A percentile compares a stretch with the other conserved stretches of the same genome.
Conservation (phyloP, 345 rosid species). For the Orychophragmus violaceus region DNA sequence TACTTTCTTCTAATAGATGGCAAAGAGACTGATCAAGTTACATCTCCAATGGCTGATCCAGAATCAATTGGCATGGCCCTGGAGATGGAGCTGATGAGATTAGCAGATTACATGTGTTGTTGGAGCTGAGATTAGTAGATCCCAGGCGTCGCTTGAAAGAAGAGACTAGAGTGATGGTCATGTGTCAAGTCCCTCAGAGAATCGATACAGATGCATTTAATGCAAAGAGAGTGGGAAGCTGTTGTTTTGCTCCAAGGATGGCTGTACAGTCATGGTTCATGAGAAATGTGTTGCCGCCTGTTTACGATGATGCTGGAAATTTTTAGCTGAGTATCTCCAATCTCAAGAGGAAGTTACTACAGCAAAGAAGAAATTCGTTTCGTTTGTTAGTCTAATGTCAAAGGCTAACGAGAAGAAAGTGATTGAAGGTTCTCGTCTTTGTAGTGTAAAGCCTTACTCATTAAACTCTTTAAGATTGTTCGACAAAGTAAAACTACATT, state of each 20-base stretch:
- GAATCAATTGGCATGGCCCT: neutral
- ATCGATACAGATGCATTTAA: constrained; percentile 9
- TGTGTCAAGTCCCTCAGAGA: constrained; percentile 4
- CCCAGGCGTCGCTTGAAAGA: neutral
- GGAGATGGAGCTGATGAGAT: neutral
- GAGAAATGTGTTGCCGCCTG: constrained; percentile 33
- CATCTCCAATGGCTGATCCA: neutral
- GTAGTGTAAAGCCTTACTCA: neutral
- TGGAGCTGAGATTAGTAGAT: neutral
- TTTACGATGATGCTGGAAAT: constrained; percentile 41
- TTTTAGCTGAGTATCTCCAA: constrained; percentile 33
- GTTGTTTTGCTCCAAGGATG: constrained; percentile 38
- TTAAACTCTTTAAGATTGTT: neutral
- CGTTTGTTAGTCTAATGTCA: constrained; percentile 14
- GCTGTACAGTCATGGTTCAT: constrained; percentile 44
- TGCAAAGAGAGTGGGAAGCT: constrained; percentile 32
- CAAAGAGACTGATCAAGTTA: neutral
- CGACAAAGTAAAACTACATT: constrained; percentile 3
- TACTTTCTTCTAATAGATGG: no score
- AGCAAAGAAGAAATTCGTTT: constrained; percentile 15
- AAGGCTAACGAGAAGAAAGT: no score
- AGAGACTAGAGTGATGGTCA: neutral
- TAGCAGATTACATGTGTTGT: neutral
- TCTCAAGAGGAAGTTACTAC: constrained; percentile 13
- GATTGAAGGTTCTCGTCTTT: neutral